phyloP scores from a whole-genome alignment of 2,329 filamentous ascomycete genomes.

The Arthrobotrys entomopaga region DNA sequence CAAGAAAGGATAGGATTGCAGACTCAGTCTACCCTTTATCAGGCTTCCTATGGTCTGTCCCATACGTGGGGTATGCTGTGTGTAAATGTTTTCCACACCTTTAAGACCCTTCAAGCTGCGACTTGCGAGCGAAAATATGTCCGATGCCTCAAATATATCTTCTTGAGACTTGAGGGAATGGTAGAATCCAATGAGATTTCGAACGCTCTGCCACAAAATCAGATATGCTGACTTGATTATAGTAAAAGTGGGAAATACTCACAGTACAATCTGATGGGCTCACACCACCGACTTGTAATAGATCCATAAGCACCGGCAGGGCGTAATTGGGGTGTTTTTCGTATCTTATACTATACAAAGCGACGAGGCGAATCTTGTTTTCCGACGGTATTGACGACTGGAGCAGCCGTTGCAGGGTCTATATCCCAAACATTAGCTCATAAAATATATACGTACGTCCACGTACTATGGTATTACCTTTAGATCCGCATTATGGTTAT shows the following conservation, averaged over 20 bases:
- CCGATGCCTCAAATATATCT: conserved; percentile 89
- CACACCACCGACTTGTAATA: conserved; percentile 87
- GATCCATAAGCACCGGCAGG: conserved; percentile 83
- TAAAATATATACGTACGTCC: too few relatives aligned
- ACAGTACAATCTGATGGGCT: conserved; percentile 74
- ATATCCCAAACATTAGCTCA: neutral
- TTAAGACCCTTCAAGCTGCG: conserved; percentile 93
- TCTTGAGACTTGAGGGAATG: conserved; percentile 77
- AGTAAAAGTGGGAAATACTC: conserved; percentile 5
- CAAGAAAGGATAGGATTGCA: conserved; percentile 91
- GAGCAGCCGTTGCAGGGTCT: conserved; percentile 87
- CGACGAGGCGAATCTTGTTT: conserved; percentile 88
- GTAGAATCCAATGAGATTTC: conserved; percentile 85
- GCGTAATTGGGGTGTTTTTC: conserved; percentile 85
- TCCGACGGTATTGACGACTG: conserved; percentile 80
- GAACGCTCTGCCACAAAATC: conserved; percentile 65
- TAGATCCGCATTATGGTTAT: conserved; percentile 90
- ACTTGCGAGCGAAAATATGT: conserved; percentile 88
- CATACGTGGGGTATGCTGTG: conserved; percentile 89
- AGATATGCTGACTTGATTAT: neutral
- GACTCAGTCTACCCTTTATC: conserved; percentile 87
- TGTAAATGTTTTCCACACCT: conserved; percentile 98
- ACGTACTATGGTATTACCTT: conserved; percentile 69
- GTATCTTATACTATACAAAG: conserved; percentile 94
- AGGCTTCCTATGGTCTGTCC: conserved; percentile 90